Evolutionary conservation across 1,284 basidiomycete species (phyloP), one percentile per base, ranked within the genome.

Genomic region (Exsudoporus floridanus): DNA sequence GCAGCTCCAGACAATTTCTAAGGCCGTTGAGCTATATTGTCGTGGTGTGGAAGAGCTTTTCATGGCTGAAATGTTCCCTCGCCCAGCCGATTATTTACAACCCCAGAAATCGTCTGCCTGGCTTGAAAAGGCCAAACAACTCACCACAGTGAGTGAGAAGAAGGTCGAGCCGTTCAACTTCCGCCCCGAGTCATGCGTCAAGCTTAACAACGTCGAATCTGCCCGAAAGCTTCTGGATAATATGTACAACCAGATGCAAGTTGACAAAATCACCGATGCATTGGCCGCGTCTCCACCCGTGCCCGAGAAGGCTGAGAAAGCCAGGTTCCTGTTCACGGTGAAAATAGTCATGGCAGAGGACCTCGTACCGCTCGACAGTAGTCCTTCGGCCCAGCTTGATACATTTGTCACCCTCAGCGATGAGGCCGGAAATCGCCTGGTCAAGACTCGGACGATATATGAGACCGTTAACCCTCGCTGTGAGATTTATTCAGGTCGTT

Each of bases 191-290:
- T 94, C 93, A 0, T 98, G 96, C 65, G 92, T 99, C 64, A 98
- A 98, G 74, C 80, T 99, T 43, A 99, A 99, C 77, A 98, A 99
- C 68, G 88, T 99, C 58, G 94, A 97, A 63, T 89, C 92, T 2
- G 94, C 95, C 1, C 83, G 95, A 12, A 84, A 85, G 53, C 78
- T 97, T 49, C 78, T 99, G 50, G 97, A 99, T 70, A 90, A 89
- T 62, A 89, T 99, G 78, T 99, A 98, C 71, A 86, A 81, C 48
- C 89, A 92, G 60, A 87, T 98, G 76, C 82, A 96, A 54, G 94
- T 90, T 0, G 97, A 99, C 73, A 86, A 88, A 66, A 83, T 96
- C 55, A 84, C 90, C 0, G 84, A 88, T 36, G 77, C 84, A 23
- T 67, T 90, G 48, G 71, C 77, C 57, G 74, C 76, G 23, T 74